Conservation (phyloP, 306 rosid genomes). For the Lathyrus sativus region DNA sequence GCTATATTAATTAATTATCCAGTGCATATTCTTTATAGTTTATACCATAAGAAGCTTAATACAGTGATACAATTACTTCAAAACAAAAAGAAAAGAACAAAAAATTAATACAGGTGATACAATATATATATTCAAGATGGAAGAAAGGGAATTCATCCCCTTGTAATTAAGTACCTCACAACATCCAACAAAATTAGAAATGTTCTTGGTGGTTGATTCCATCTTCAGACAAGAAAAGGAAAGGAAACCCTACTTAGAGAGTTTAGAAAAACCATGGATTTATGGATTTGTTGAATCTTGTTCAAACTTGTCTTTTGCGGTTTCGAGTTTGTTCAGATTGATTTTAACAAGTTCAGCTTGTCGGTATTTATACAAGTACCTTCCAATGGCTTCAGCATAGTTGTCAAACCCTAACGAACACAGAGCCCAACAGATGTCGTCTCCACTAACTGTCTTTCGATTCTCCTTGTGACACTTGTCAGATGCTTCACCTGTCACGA, state of each 20-base stretch:
- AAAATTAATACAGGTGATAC: background rate
- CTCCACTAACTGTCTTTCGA: conserved; percentile 85
- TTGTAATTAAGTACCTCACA: background rate
- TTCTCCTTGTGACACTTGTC: conserved; percentile 92
- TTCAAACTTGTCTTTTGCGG: background rate
- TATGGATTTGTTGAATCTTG: conserved; percentile 21
- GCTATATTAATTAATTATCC: background rate
- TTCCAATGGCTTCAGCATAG: conserved; percentile 59
- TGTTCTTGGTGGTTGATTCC: background rate
- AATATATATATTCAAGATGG: background rate
- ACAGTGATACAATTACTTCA: background rate
- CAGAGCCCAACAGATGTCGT: conserved; percentile 90
- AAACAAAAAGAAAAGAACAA: background rate
- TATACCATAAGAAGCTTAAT: conserved; percentile 3
- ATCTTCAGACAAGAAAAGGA: background rate
- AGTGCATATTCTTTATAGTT: background rate
- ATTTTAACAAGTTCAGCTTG: conserved; percentile 53
- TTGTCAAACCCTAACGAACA: conserved; percentile 78
- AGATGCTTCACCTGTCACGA: conserved; percentile 79
- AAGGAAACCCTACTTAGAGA: conserved; percentile 1
- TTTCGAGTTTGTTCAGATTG: conserved; percentile 33
- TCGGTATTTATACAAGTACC: conserved; percentile 61
- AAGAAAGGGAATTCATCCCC: background rate
- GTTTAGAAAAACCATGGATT: background rate
- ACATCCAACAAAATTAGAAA: background rate